phyloP scores from a whole-genome alignment of 2,329 filamentous ascomycete genomes.

The Colletotrichum cuscutae region DNA sequence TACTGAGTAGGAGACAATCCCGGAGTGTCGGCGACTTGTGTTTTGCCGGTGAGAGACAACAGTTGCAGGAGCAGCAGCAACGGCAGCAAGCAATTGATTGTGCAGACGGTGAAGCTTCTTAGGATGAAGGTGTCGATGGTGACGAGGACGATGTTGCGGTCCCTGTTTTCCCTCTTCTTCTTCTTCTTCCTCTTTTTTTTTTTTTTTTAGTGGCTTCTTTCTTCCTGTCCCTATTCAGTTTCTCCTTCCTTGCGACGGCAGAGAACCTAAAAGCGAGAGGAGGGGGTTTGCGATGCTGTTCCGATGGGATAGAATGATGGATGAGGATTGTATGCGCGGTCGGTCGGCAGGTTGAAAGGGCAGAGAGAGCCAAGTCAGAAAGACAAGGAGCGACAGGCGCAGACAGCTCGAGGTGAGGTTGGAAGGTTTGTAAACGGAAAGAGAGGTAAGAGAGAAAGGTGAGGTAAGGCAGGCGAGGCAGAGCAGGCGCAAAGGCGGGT shows the following conservation, averaged over 20 bases:
- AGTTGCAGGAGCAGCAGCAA: background rate
- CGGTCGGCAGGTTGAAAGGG: constrained; percentile 14
- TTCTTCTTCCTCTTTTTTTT: background rate
- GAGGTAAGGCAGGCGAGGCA: constrained; percentile 13
- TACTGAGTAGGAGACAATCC: background rate
- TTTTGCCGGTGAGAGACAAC: background rate
- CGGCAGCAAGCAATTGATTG: background rate
- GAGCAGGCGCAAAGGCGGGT: constrained; percentile 26
- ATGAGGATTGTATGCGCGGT: background rate
- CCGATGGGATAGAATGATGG: background rate
- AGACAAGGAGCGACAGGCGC: background rate
- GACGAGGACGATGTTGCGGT: background rate
- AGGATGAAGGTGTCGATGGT: background rate
- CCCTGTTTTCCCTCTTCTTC: background rate
- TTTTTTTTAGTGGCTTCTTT: background rate
- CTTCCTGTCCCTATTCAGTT: background rate
- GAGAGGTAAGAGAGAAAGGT: constrained; percentile 8
- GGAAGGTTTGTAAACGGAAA: background rate
- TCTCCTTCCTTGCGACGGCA: background rate
- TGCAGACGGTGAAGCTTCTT: background rate
- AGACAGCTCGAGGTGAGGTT: background rate
- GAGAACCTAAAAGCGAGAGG: background rate
- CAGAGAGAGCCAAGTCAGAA: background rate
- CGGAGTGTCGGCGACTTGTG: background rate
- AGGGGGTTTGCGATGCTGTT: constrained; percentile 1